Percentiles rank a stretch among this genome's conserved stretches.
phyloP scores from a whole-genome alignment of 73 alveolate genomes.

The Paramecium sexaurelia region DNA sequence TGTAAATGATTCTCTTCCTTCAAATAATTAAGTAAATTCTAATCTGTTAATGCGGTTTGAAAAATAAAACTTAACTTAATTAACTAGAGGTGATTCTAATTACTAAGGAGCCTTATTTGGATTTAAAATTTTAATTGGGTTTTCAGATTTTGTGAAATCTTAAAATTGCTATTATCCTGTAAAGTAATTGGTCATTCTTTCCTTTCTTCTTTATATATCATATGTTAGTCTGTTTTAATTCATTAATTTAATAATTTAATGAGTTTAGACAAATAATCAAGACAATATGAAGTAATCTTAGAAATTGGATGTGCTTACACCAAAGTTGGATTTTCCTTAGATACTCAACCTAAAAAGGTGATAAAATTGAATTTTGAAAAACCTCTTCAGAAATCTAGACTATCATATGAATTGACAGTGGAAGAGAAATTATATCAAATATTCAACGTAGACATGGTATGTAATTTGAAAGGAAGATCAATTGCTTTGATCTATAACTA shows the following conservation, averaged over 20 bases:
- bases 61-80: neutral
- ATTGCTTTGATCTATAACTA: constrained; percentile 30
- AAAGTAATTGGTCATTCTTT: constrained; percentile 21
- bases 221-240: neutral
- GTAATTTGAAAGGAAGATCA: constrained; percentile 11
- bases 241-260: constrained; percentile 3
- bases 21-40: constrained; percentile 8
- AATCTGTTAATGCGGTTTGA: neutral
- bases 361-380: neutral
- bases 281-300: neutral
- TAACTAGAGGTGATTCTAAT: neutral
- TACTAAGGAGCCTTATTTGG: constrained; percentile 39
- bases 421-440: constrained; percentile 13
- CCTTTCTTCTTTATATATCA: neutral
- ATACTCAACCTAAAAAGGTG: constrained; percentile 13
- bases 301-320: constrained; percentile 32
- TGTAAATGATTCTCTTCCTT: neutral
- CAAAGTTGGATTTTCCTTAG: constrained; percentile 30
- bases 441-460: constrained; percentile 27
- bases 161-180: neutral
- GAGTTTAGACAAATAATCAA: neutral
- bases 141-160: neutral
- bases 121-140: neutral
- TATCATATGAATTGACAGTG: neutral
- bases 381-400: neutral